These are phyloP conservation scores for Cladosporium sp. DNA, from an alignment of 2,329 filamentous ascomycete genomes.

Conservation along the genomic window DNA sequence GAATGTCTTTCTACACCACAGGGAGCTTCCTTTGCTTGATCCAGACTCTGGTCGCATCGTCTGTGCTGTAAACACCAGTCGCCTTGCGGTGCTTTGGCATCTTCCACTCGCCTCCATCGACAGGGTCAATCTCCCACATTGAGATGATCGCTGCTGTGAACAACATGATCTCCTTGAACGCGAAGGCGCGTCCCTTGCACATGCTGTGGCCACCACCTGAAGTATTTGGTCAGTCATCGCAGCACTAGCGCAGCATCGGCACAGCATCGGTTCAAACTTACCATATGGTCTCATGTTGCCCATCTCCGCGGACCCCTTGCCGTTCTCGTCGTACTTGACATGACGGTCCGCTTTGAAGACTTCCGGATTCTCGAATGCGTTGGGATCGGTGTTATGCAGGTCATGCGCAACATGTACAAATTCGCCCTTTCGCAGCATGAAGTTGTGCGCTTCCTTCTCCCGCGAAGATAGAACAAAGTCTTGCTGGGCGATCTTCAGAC, in stretches of 20 bases:
- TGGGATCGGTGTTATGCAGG: constrained; percentile 33
- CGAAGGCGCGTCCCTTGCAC: constrained; percentile 49
- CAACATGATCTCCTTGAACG: constrained; percentile 46
- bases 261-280: too few relatives aligned
- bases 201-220: constrained; percentile 43
- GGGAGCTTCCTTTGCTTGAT: constrained; percentile 35
- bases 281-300: constrained; percentile 44
- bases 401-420: constrained; percentile 34
- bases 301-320: constrained; percentile 33
- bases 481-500: constrained; percentile 30
- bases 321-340: constrained; percentile 27
- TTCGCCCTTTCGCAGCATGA: constrained; percentile 31
- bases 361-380: constrained; percentile 29
- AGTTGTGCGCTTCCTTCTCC: constrained; percentile 30
- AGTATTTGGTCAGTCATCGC: neutral
- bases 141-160: constrained; percentile 50
- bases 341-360: constrained; percentile 32
- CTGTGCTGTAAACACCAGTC: constrained; percentile 48
- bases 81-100: constrained; percentile 48
- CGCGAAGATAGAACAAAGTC: constrained; percentile 33
- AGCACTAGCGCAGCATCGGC: too few relatives aligned
- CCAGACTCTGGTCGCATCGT: constrained; percentile 50
- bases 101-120: constrained; percentile 42
- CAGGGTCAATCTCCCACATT: constrained; percentile 53
- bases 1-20: constrained; percentile 15